phyloP scores from a whole-genome alignment of 192 early-diverging fungal genomes.

The Backusella circina region DNA sequence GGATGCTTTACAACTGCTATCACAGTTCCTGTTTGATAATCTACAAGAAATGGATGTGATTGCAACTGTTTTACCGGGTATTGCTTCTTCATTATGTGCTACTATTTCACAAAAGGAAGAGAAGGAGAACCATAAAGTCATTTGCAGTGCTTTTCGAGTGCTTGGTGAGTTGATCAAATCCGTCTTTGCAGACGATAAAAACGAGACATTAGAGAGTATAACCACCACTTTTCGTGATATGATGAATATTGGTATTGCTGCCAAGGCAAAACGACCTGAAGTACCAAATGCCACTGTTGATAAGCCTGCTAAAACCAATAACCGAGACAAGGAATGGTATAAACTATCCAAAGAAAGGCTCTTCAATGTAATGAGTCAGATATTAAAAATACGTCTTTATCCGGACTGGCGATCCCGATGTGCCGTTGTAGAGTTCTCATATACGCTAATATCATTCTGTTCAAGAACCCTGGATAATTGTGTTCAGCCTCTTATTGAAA shows the following conservation, averaged over 20 bases:
- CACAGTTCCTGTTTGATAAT: slow-evolving; percentile 25
- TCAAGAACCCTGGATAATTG: slow-evolving; percentile 31
- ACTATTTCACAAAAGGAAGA: slow-evolving; percentile 27
- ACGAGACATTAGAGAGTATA: neutral
- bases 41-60: slow-evolving; percentile 18
- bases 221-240: neutral
- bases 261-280: neutral
- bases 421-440: slow-evolving; percentile 35
- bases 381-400: slow-evolving; percentile 33
- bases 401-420: slow-evolving; percentile 31
- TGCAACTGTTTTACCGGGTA: slow-evolving; percentile 33
- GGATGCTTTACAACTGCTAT: slow-evolving; percentile 27
- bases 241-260: neutral
- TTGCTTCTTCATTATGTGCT: slow-evolving; percentile 26
- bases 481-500: slow-evolving; percentile 25
- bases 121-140: slow-evolving; percentile 39
- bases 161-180: slow-evolving; percentile 24
- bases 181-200: slow-evolving; percentile 29
- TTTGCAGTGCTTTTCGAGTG: slow-evolving; percentile 20
- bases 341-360: slow-evolving; percentile 24
- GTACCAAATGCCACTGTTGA: neutral
- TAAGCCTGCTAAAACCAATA: neutral
- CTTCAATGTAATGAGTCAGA: slow-evolving; percentile 14
- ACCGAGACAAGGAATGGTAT: slow-evolving; percentile 28
- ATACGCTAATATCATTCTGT: slow-evolving; percentile 25